Evolutionary conservation across 306 rosid genomes (phyloP).

Genomic region (Carpinus viminea): DNA sequence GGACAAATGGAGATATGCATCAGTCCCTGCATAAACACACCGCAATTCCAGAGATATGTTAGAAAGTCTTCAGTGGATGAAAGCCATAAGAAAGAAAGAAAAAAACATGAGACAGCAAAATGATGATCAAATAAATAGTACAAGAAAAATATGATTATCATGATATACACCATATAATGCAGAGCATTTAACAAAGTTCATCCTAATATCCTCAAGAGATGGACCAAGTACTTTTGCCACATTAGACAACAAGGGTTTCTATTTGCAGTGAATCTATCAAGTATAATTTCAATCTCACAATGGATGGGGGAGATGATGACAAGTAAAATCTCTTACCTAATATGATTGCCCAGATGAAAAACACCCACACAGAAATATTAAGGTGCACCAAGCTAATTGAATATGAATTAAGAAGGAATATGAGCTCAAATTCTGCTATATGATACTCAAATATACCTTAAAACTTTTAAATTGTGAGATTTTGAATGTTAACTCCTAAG

Average conservation of each 20-base stretch:
- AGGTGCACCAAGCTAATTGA: neutral
- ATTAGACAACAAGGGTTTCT: neutral
- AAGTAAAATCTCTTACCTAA: neutral
- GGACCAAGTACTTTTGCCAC: neutral
- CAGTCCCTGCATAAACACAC: conserved; percentile 61
- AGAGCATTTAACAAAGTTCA: neutral
- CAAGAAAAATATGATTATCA: neutral
- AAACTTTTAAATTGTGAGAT: neutral
- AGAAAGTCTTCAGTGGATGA: conserved; percentile 2
- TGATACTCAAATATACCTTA: neutral
- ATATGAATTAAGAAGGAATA: neutral
- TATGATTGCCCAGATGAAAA: neutral
- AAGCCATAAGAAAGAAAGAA: neutral
- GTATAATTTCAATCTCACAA: neutral
- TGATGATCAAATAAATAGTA: neutral
- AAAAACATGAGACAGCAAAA: neutral
- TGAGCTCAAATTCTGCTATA: neutral
- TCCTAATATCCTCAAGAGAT: neutral
- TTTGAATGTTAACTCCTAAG: neutral
- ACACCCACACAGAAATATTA: neutral
- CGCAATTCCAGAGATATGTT: conserved; percentile 7
- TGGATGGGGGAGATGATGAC: neutral
- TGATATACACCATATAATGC: neutral
- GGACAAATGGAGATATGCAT: conserved; percentile 90
- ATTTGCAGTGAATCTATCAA: neutral